Base-by-base conservation (phyloP, 2,329 filamentous ascomycete genomes). In the Aspergillaceae sp. region DNA sequence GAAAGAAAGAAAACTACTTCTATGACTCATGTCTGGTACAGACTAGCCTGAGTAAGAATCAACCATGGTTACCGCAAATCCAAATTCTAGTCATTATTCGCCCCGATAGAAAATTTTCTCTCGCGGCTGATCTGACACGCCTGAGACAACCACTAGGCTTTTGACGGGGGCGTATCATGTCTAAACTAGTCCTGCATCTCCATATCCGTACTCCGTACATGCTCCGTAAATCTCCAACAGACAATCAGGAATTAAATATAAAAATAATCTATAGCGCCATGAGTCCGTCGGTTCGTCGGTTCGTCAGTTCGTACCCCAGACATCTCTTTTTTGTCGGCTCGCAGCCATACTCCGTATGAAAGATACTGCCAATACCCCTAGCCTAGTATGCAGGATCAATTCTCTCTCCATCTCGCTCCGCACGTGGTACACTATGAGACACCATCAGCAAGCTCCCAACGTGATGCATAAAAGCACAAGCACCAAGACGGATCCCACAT, bases 351-450 rank as follows among this genome's bases (percentile, higher is more conserved):
- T 2, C 19, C 19, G 19, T 19, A 19, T 19, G 2, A 1, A 19
- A 19, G 19, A 19, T 19, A 19, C 19, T 19, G 19, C 19, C 19
- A 19, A 19, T 19, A 19, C 19, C 19, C 19, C 19, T 19, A 19
- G 19, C 19, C 19, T 19, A 19, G 19, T 19, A 19, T 19, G 19
- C 19, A 19, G 19, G 30, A 51, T 67, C 57, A 74, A 55, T 73
- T 73, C 59, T 74, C 72, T 69, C 71, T 67, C 72, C 72, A 74
- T 45, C 66, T 60, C 47, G 68, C 63, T 47, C 63, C 65, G 52
- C 72, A 74, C 41, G 65, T 63, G 34, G 67, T 70, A 60, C 72
- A 74, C 71, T 73, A 48, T 50, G 44, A 51, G 27, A 35, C 29
- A 9, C 48, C 60, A 49, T 55, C 45, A 59, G 53, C 52, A 45